Conservation (phyloP, 2,329 filamentous ascomycete genomes). For the Tricladium varicosporioides region DNA sequence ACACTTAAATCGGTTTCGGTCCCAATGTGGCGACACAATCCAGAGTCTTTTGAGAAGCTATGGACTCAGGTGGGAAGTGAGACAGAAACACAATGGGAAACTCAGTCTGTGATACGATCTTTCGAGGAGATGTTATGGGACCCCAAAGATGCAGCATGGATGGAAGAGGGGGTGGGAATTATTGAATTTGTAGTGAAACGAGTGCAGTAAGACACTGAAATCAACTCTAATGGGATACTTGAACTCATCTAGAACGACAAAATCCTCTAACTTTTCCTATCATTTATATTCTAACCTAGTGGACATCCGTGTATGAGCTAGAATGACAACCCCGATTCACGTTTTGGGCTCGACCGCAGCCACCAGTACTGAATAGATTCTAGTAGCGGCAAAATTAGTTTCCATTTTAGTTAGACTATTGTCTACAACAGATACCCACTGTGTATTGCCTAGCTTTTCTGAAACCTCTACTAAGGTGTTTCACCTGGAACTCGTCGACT, state of each 20-base stretch:
- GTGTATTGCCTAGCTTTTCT: background rate
- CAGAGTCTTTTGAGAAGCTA: slow-evolving; percentile 7
- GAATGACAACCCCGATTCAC: too few species aligned
- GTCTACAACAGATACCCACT: too few species aligned
- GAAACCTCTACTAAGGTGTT: background rate
- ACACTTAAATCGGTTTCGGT: background rate
- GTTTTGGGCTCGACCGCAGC: too few species aligned
- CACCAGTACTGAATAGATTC: too few species aligned
- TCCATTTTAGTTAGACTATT: too few species aligned
- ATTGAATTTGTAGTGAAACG: background rate
- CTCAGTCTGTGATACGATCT: background rate
- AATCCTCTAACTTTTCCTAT: background rate
- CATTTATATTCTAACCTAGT: background rate
- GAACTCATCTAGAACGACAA: background rate
- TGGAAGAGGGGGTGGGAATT: slow-evolving; percentile 1
- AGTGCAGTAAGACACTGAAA: background rate
- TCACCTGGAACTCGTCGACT: background rate
- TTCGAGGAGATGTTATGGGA: slow-evolving; percentile 8
- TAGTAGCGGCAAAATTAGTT: too few species aligned
- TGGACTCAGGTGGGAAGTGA: slow-evolving; percentile 10
- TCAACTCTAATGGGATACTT: background rate
- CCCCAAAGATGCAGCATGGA: slow-evolving; percentile 1
- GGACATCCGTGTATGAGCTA: too few species aligned
- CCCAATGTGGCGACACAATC: slow-evolving; percentile 8
- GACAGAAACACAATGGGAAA: slow-evolving; percentile 14